Conservation (phyloP, 2,329 filamentous ascomycete species). For the Talaromyces piceae region DNA sequence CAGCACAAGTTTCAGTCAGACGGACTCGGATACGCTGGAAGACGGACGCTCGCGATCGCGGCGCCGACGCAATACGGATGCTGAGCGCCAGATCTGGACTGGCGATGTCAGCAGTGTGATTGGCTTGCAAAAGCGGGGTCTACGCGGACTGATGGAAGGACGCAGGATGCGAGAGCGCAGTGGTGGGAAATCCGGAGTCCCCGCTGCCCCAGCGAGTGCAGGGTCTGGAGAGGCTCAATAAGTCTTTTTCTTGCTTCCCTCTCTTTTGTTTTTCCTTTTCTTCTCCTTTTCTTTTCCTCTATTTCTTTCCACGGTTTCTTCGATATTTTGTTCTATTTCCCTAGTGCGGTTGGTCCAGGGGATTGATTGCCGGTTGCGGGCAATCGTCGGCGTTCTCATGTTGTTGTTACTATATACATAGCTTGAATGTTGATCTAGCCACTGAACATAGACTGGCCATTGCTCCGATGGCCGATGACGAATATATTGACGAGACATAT, state of each 20-base stretch:
- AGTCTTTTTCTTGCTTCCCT: background rate
- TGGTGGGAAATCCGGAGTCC: slow-evolving; percentile 7
- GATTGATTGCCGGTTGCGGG: background rate
- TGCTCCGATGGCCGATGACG: too few species aligned
- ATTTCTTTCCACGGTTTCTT: too few species aligned
- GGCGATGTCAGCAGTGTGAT: slow-evolving; percentile 75
- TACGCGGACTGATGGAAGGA: slow-evolving; percentile 92
- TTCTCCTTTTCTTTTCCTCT: too few species aligned
- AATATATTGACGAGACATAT: too few species aligned
- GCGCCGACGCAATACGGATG: slow-evolving; percentile 28
- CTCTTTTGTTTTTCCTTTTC: background rate
- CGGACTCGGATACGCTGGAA: slow-evolving; percentile 26
- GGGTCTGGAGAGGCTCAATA: background rate
- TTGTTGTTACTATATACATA: background rate
- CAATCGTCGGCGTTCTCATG: background rate
- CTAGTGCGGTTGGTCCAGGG: too few species aligned
- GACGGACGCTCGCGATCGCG: slow-evolving; percentile 27
- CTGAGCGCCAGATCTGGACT: slow-evolving; percentile 63
- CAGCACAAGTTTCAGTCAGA: slow-evolving; percentile 31
- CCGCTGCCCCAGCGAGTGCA: background rate
- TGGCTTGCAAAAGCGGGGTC: slow-evolving; percentile 84
- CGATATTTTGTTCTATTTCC: too few species aligned
- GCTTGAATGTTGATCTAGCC: background rate
- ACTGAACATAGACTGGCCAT: background rate
- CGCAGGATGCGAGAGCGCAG: slow-evolving; percentile 71